Evolutionary conservation across 2,329 filamentous ascomycete species (phyloP), one percentile per base, ranked within the genome.

Genomic region (Fusarium domesticum): DNA sequence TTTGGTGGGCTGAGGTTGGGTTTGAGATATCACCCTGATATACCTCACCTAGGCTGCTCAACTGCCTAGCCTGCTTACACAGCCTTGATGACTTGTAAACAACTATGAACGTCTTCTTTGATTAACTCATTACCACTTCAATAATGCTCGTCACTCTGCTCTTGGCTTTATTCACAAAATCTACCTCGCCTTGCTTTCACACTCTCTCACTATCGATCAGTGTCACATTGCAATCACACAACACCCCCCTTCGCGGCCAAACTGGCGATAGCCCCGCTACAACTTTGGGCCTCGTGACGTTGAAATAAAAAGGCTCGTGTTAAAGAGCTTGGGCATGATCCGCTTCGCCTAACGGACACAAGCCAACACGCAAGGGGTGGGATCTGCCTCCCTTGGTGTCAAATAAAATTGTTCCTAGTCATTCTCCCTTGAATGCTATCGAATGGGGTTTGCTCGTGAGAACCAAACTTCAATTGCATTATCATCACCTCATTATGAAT

Each of bases 201-300:
- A n/a, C n/a, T n/a, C n/a, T n/a, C n/a, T n/a, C 42, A 37, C 39
- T 39, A 28, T 39, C 37, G 36, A 38, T 36, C 50, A 37, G 43
- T 30, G 47, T 53, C 52, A 55, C 52, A 37, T 53, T 39, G 37
- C 42, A 42, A 53, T 53, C 48, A 52, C 53, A 50, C 53, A 45
- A 42, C 31, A 42, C 35, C 48, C 37, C 31, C 36, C 35, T 19
- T 17, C 37, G 40, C 49, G 38, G 51, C 50, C 37, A 47, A 54
- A 43, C 47, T 18, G 50, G 52, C 33, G 46, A 39, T 35, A 41
- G 47, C 55, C 55, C 52, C 55, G 55, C 55, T 58, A 54, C 47
- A 36, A 17, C 49, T 35, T 40, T 41, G 41, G 51, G 16, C 56
- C 56, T 54, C 51, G 56, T 59, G 56, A 59, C 23, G 14, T 12